phyloP scores from a whole-genome alignment of 352 stramenopile genomes.

The Phytophthora sp. region DNA sequence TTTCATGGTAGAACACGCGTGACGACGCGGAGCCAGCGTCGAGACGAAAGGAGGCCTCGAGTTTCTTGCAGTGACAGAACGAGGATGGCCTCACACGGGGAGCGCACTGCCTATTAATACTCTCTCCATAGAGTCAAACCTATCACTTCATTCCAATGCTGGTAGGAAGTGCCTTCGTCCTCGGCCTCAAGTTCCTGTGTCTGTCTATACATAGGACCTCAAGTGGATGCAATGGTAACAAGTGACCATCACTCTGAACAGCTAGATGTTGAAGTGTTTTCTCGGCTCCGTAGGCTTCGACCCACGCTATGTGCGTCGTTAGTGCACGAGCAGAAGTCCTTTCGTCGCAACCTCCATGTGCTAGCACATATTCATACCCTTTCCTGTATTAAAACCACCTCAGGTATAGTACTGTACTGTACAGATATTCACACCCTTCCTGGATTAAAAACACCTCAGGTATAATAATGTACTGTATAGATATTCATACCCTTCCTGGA shows the following conservation, averaged over 20 bases:
- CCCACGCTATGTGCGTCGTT: no score
- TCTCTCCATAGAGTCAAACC: neutral
- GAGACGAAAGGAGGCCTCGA: conserved; percentile 4
- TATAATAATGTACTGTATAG: no score
- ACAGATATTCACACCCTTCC: no score
- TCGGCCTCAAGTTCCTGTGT: neutral
- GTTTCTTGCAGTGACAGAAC: conserved; percentile 18
- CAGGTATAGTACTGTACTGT: no score
- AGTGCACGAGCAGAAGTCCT: no score
- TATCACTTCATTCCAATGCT: conserved; percentile 5
- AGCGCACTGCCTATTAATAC: conserved; percentile 28
- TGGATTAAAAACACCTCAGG: no score
- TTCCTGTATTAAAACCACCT: no score
- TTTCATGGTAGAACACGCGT: conserved; percentile 41
- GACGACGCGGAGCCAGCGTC: neutral
- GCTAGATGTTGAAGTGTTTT: conserved; percentile 25
- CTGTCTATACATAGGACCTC: conserved; percentile 12
- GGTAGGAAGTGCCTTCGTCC: conserved; percentile 4
- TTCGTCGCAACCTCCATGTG: no score
- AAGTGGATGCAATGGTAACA: conserved; percentile 6
- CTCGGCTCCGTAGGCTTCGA: neutral
- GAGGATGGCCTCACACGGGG: conserved; percentile 21
- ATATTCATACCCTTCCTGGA: no score
- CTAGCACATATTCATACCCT: no score
- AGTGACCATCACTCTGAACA: conserved; percentile 27